Conservation (phyloP, 352 stramenopile species). For the Pythium utonaiense region DNA sequence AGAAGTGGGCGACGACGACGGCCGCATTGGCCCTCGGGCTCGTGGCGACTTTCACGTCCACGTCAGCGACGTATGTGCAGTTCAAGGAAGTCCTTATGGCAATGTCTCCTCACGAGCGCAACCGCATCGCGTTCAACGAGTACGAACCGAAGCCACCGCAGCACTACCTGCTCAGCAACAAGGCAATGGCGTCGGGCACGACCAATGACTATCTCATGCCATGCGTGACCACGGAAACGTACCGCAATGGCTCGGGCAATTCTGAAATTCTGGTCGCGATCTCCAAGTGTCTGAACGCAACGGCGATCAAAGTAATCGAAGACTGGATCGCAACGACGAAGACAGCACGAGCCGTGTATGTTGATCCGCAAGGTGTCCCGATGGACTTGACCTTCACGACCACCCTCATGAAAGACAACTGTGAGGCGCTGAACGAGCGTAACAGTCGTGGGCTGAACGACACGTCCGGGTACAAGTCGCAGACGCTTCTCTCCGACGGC, state of each 20-base stretch:
- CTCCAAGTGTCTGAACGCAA: conserved; percentile 55
- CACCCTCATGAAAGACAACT: not conserved
- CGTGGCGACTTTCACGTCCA: not conserved
- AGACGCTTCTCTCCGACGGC: not conserved
- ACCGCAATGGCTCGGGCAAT: conserved; percentile 13
- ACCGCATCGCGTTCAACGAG: conserved; percentile 24
- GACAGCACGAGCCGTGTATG: conserved; percentile 15
- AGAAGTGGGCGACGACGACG: conserved; percentile 11
- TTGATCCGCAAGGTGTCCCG: conserved; percentile 3
- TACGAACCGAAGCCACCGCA: conserved; percentile 7
- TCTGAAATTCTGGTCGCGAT: conserved; percentile 52
- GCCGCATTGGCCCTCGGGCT: conserved; percentile 9
- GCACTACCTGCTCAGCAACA: conserved; percentile 14
- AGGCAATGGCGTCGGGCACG: not conserved
- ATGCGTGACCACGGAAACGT: not conserved
- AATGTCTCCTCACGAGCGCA: not conserved
- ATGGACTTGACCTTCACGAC: conserved; percentile 26
- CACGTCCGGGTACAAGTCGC: not conserved
- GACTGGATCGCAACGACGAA: conserved; percentile 36
- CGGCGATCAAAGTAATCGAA: conserved; percentile 34
- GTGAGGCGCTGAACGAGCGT: no score
- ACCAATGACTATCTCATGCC: no score
- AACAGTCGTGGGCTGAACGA: no score
- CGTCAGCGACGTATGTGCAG: conserved; percentile 13
- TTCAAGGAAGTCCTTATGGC: conserved; percentile 24